Base-by-base conservation (phyloP, 306 rosid genomes). In the Dryas alaskensis region DNA sequence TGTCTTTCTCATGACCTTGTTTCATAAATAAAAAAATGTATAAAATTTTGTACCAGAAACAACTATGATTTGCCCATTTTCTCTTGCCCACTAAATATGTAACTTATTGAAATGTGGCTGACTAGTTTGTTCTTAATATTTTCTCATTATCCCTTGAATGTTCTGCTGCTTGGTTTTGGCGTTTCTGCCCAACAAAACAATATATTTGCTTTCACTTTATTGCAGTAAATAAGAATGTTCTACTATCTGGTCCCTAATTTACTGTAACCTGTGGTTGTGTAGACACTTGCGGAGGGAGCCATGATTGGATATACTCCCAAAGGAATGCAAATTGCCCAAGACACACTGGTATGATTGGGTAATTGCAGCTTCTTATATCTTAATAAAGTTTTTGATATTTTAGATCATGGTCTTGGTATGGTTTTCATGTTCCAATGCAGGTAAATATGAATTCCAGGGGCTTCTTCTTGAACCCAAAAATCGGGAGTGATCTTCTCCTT, bases 281-380 rank as follows among this genome's bases (percentile, higher is more conserved):
- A 94, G 99, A 82, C 86, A 69, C 90, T 94, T 69, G 86, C 85
- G 22, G 90, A 88, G 78, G 99, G 99, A 62, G 96, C 99, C 70
- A 94, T 94, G 97, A 14, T 64, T 84, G 99, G 99, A 22, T 7
- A 94, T 85, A 89, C 97, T 65, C 87, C 91, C 49, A 84, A 80
- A 77, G 99, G 99, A 83, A 90, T 94, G 99, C 84, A 94, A 81
- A 65, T 92, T 81, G 91, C 98, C 72, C 92, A 87, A 74, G 91
- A 92, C 57, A 73, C 82, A 42, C 84, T 94, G 89, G 99, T 90
- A 89, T 67, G 77, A 45, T 69, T 82, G 27, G 42, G 68, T 75
- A 72, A 45, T 47, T 40, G 8, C 72, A 65, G 76, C 76, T 40
- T 68, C 70, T 74, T 37, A 74, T 4, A 43, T 9, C 17, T 12